Evolutionary conservation across 768 basidiomycete genomes (phyloP), one percentile per base, ranked within the genome.

Genomic region (Lactarius tabidus): DNA sequence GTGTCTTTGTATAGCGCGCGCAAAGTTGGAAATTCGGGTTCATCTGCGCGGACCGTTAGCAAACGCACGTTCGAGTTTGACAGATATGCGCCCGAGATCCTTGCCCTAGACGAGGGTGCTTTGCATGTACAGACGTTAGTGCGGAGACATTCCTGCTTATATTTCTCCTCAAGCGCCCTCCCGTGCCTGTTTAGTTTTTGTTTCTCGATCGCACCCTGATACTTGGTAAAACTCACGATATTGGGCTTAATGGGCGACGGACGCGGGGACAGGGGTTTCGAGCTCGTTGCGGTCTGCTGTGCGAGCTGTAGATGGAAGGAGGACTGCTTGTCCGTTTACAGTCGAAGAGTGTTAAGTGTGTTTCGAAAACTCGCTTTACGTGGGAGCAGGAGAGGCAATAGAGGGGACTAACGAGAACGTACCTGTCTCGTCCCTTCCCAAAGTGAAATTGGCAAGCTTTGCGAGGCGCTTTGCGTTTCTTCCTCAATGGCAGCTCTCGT

Each of bases 91-190:
- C 70, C 98, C 97, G 35, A 95, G 81, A 63, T 98, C 96, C 72
- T 87, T 89, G 35, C 97, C 97, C 74, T 98, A 96, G 31, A 92
- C 86, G 9, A 98, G 84, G 1, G 91, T 87, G 36, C 89, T 85
- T 74, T 97, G 94, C 6, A 94, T 94, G 94, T 94, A 72, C 90
- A 94, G 1, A 91, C 90, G 72, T 97, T 98, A 80, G 98, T 95
- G 57, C 89, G 85, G 23, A 95, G 79, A 74, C 95, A 96, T 71
- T 98, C 96, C 57, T 82, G 79, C 75, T 97, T 93, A 77, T 98
- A 98, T 73, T 94, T 93, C 74, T 95, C n/a, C 93, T 67, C 91
- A 86, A 2, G 97, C 92, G 14, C 81, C 79, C 72, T 96, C 93
- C 68, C 95, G 93, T 6, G 86, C 83, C 71, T 91, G 89, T 74